A percentile compares a stretch with the other conserved stretches of the same genome.
These are phyloP conservation scores for Dendrobium nobile DNA, from an alignment of 106 monocot species.

Conservation along the genomic window DNA sequence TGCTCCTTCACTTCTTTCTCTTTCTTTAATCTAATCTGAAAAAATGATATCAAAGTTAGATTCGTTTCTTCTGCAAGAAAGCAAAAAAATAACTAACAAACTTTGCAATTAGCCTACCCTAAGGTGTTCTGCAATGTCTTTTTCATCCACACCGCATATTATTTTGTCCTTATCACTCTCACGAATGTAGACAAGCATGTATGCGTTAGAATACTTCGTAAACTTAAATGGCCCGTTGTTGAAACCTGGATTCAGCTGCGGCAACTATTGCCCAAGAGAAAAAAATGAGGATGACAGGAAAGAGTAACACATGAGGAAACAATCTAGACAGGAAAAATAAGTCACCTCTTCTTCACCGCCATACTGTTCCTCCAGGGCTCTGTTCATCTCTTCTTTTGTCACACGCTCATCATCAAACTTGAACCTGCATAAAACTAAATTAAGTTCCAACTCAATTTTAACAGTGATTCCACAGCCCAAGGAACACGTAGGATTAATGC, in stretches of 20 bases:
- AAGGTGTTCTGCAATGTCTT: slow-evolving; percentile 96
- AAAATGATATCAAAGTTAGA: background rate
- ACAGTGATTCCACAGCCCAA: too few relatives aligned
- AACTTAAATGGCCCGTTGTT: slow-evolving; percentile 94
- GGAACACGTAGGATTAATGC: too few relatives aligned
- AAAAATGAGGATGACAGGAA: slow-evolving; percentile 7
- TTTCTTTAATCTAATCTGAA: slow-evolving; percentile 90
- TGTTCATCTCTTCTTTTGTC: slow-evolving; percentile 94
- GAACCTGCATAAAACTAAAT: slow-evolving; percentile 39
- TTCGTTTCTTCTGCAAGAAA: background rate
- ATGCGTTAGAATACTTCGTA: slow-evolving; percentile 99
- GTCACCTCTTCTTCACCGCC: slow-evolving; percentile 97
- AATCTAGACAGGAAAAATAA: background rate
- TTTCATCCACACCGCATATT: slow-evolving; percentile 96
- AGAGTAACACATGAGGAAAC: background rate
- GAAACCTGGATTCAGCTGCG: slow-evolving; percentile 90
- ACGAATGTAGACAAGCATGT: slow-evolving; percentile 98
- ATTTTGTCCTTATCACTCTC: slow-evolving; percentile 98
- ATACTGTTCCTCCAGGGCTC: slow-evolving; percentile 93
- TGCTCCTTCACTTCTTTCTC: slow-evolving; percentile 99
- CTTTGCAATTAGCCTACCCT: slow-evolving; percentile 33
- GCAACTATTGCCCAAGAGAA: slow-evolving; percentile 40
- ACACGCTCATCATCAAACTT: slow-evolving; percentile 99
- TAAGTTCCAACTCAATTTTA: too few relatives aligned
- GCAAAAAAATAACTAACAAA: slow-evolving; percentile 2